Evolutionary conservation across 148 eudicot species (phyloP).

Genomic region (Nepenthes gracilis): DNA sequence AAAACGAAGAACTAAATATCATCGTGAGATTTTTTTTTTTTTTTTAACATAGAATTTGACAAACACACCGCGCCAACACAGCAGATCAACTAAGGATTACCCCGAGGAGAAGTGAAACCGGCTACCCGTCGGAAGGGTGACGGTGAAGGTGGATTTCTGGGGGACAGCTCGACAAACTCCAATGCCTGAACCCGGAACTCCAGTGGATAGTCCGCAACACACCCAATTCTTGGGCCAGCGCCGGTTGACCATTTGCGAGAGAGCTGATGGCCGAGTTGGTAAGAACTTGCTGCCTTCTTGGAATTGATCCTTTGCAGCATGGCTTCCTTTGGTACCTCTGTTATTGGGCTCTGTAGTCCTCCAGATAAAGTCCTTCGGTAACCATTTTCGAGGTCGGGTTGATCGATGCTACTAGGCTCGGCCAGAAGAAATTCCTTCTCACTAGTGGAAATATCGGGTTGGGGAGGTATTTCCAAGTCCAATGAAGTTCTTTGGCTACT

Average conservation of each 20-base stretch:
- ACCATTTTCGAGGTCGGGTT: conserved; percentile 16
- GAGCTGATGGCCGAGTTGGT: conserved; percentile 63
- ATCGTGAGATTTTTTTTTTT: no score
- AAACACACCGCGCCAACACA: no score
- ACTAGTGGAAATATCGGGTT: conserved; percentile 8
- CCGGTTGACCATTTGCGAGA: conserved; percentile 69
- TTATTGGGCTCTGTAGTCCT: conserved; percentile 70
- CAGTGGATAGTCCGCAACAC: conserved; percentile 72
- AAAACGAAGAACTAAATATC: no score
- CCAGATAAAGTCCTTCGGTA: conserved; percentile 76
- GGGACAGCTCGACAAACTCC: conserved; percentile 66
- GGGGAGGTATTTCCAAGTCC: conserved; percentile 14
- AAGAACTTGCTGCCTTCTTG: conserved; percentile 41
- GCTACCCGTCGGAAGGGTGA: conserved; percentile 2
- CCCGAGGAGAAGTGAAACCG: conserved; percentile 2
- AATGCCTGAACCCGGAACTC: conserved; percentile 68
- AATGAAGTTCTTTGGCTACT: conserved; percentile 2
- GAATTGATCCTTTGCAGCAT: conserved; percentile 68
- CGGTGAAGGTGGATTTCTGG: conserved; percentile 16
- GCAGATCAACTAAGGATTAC: background rate
- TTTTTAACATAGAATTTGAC: no score
- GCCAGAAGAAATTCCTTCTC: conserved; percentile 9
- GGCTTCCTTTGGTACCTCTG: conserved; percentile 46
- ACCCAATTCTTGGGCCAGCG: conserved; percentile 80
- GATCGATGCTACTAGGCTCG: conserved; percentile 12